phyloP scores from a whole-genome alignment of 1,284 basidiomycete species.

The Puccinia coronata region DNA sequence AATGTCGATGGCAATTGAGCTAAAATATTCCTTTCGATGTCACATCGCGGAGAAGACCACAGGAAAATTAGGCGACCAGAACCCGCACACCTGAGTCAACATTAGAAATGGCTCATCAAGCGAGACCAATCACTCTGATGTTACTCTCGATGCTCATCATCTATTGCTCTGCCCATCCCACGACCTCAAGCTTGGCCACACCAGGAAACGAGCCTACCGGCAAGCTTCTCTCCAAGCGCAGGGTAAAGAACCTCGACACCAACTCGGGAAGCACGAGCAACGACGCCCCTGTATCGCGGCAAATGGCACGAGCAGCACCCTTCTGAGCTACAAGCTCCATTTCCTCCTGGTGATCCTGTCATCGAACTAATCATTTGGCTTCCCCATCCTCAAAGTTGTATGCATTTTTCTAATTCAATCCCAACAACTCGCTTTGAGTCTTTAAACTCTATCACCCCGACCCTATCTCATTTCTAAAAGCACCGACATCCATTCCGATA shows the following conservation, averaged over 20 bases:
- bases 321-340: too few relatives aligned
- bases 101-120: not conserved
- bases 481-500: too few relatives aligned
- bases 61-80: not conserved
- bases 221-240: not conserved
- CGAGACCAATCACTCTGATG: not conserved
- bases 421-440: too few relatives aligned
- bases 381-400: too few relatives aligned
- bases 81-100: not conserved
- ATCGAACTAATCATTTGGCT: too few relatives aligned
- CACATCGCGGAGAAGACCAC: not conserved
- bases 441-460: too few relatives aligned
- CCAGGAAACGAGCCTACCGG: not conserved
- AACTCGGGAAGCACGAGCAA: not conserved
- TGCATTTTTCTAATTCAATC: too few relatives aligned
- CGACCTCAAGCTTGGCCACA: not conserved
- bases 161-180: not conserved
- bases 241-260: not conserved
- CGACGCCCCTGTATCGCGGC: not conserved
- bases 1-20: not conserved
- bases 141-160: not conserved
- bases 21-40: not conserved
- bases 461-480: too few relatives aligned
- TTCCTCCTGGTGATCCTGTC: too few relatives aligned
- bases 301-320: not conserved